Evolutionary conservation across 306 rosid species (phyloP).

Genomic region (Citrullus colocynthis): DNA sequence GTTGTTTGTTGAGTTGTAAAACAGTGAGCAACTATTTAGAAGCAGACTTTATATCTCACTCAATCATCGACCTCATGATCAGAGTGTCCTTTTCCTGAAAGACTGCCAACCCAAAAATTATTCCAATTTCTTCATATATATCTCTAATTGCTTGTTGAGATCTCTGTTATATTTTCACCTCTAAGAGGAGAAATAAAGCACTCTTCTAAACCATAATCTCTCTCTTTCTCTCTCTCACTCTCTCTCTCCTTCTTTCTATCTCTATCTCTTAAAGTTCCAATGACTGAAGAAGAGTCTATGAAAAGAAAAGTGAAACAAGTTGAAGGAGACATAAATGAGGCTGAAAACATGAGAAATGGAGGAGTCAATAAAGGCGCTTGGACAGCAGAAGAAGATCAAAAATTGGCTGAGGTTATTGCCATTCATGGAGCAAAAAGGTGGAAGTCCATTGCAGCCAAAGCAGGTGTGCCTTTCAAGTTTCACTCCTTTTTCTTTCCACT

Average conservation of each 20-base stretch:
- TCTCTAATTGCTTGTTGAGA: neutral
- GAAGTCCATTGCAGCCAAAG: slow-evolving; percentile 38
- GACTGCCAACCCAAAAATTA: slow-evolving; percentile 6
- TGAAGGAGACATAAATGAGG: slow-evolving; percentile 7
- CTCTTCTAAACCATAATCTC: neutral
- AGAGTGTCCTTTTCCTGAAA: slow-evolving; percentile 3
- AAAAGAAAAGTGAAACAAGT: slow-evolving; percentile 9
- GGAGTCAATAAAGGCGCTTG: slow-evolving; percentile 45
- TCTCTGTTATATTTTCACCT: neutral
- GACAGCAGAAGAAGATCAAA: slow-evolving; percentile 45
- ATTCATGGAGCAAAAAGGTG: slow-evolving; percentile 46
- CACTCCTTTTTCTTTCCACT: neutral
- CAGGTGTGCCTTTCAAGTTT: slow-evolving; percentile 29
- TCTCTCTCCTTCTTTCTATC: neutral
- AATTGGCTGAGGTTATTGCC: slow-evolving; percentile 39
- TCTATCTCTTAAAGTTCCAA: neutral
- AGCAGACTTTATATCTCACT: slow-evolving; percentile 13
- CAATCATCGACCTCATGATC: slow-evolving; percentile 33
- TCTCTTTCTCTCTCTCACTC: neutral
- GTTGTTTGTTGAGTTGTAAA: slow-evolving; percentile 7
- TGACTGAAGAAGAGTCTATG: slow-evolving; percentile 9
- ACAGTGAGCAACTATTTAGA: slow-evolving; percentile 8
- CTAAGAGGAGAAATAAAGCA: neutral
- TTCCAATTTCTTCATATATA: slow-evolving; percentile 5
- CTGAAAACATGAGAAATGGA: slow-evolving; percentile 15